These are phyloP conservation scores for Penicillium sp. DNA, from an alignment of 2,329 filamentous ascomycete genomes.

Conservation along the genomic window DNA sequence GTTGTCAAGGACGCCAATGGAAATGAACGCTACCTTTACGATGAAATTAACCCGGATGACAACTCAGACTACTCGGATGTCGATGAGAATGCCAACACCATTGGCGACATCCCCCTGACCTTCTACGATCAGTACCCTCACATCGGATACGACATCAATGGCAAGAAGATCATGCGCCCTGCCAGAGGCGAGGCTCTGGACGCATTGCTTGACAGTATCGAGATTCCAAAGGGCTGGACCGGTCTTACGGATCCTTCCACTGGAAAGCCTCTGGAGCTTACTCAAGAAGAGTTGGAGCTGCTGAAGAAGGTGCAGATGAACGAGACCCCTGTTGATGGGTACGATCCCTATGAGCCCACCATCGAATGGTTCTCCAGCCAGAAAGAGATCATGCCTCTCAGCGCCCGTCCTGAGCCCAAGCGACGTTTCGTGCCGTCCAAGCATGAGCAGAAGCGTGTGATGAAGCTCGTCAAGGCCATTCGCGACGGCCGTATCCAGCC, in stretches of 20 bases:
- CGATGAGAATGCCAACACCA: slow-evolving; percentile 78
- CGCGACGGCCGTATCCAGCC: slow-evolving; percentile 90
- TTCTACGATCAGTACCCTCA: slow-evolving; percentile 98
- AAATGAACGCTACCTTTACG: slow-evolving; percentile 83
- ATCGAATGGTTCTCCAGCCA: slow-evolving; percentile 92
- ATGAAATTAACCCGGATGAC: slow-evolving; percentile 90
- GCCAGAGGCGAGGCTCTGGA: slow-evolving; percentile 92
- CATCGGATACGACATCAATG: slow-evolving; percentile 98
- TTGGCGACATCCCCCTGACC: slow-evolving; percentile 87
- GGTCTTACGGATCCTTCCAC: slow-evolving; percentile 91
- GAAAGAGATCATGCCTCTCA: slow-evolving; percentile 90
- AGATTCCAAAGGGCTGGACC: slow-evolving; percentile 95
- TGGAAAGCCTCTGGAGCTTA: slow-evolving; percentile 86
- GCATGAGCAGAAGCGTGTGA: slow-evolving; percentile 91
- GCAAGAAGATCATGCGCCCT: slow-evolving; percentile 94
- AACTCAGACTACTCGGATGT: slow-evolving; percentile 93
- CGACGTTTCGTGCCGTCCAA: slow-evolving; percentile 93
- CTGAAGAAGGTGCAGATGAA: slow-evolving; percentile 85
- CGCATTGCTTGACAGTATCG: slow-evolving; percentile 91
- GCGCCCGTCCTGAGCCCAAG: slow-evolving; percentile 92
- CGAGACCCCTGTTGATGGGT: slow-evolving; percentile 80
- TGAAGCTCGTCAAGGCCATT: slow-evolving; percentile 96
- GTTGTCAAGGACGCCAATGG: slow-evolving; percentile 83
- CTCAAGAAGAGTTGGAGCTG: slow-evolving; percentile 81
- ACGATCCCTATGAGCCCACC: slow-evolving; percentile 90